Conservation (phyloP, 2,329 filamentous ascomycete species). For the Zalaria obscura region DNA sequence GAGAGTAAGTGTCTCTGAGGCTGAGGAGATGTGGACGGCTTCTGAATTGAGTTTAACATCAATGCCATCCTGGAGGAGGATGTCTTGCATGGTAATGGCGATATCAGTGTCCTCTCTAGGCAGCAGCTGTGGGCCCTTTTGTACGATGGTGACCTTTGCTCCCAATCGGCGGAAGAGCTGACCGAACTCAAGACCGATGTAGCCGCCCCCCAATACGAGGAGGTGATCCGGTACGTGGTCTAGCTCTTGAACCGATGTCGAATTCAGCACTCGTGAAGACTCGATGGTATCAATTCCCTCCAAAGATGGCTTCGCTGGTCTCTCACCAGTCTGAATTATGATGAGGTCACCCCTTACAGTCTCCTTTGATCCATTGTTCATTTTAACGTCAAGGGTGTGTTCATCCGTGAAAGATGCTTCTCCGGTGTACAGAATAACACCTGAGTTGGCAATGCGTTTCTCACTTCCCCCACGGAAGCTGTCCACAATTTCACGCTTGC, state of each 20-base stretch:
- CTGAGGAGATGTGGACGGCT: conserved; percentile 10
- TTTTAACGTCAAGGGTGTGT: conserved; percentile 17
- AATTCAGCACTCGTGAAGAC: conserved; percentile 27
- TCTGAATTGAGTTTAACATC: conserved; percentile 25
- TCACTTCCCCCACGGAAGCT: conserved; percentile 36
- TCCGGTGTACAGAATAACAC: conserved; percentile 33
- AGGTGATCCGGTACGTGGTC: conserved; percentile 32
- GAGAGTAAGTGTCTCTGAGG: conserved; percentile 4
- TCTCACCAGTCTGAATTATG: conserved; percentile 35
- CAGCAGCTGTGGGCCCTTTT: conserved; percentile 12
- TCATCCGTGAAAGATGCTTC: conserved; percentile 28
- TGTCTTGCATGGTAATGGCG: conserved; percentile 25
- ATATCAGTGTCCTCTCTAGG: conserved; percentile 34
- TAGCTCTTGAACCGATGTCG: conserved; percentile 35
- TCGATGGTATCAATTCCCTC: conserved; percentile 7
- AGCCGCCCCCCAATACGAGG: conserved; percentile 38
- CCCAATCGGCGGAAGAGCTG: conserved; percentile 38
- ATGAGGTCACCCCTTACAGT: conserved; percentile 22
- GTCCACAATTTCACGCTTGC: conserved; percentile 39
- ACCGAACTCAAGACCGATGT: conserved; percentile 39
- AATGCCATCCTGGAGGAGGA: conserved; percentile 34
- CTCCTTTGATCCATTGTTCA: background rate
- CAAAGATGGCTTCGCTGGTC: conserved; percentile 25
- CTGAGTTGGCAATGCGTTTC: conserved; percentile 23
- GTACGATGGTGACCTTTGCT: conserved; percentile 34